These are phyloP conservation scores for Singerocomus inundabilis DNA, from an alignment of 1,284 basidiomycete genomes.

Conservation along the genomic window DNA sequence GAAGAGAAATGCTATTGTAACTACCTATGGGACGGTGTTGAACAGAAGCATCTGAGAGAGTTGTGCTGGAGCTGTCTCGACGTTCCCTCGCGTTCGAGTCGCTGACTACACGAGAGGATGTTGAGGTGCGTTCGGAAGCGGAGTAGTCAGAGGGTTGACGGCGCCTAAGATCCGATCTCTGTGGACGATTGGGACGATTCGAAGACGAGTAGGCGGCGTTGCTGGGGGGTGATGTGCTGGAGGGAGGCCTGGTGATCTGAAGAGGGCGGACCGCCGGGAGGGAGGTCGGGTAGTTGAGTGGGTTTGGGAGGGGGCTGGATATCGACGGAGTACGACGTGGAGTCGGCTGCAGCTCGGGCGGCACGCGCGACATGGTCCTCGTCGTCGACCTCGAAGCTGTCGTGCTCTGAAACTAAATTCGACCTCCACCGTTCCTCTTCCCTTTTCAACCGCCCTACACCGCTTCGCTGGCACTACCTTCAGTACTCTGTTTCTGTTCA, in stretches of 20 bases:
- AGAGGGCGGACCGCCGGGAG: constrained; percentile 29
- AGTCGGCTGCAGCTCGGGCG: constrained; percentile 19
- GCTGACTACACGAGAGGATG: constrained; percentile 28
- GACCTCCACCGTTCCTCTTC: constrained; percentile 39
- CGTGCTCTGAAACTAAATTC: constrained; percentile 5
- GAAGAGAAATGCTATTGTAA: constrained; percentile 30
- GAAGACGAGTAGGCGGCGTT: constrained; percentile 41
- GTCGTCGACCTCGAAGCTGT: constrained; percentile 7
- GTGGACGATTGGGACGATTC: constrained; percentile 52
- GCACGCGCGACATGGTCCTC: constrained; percentile 23
- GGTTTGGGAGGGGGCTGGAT: constrained; percentile 25
- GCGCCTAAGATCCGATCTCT: constrained; percentile 53
- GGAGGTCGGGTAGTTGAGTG: constrained; percentile 27
- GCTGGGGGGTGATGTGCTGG: constrained; percentile 45
- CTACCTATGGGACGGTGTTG: constrained; percentile 30
- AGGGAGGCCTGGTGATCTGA: constrained; percentile 39
- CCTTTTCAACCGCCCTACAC: constrained; percentile 26
- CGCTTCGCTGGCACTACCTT: constrained; percentile 33
- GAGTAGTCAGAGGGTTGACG: constrained; percentile 44
- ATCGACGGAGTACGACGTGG: constrained; percentile 28
- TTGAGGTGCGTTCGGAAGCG: constrained; percentile 42
- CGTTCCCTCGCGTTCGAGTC: constrained; percentile 36
- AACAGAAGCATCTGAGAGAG: constrained; percentile 40
- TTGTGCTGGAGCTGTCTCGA: constrained; percentile 38
- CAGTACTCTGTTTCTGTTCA: constrained; percentile 48